These are phyloP conservation scores for Suillus tomentosus DNA, from an alignment of 768 basidiomycete species.

Conservation along the genomic window DNA sequence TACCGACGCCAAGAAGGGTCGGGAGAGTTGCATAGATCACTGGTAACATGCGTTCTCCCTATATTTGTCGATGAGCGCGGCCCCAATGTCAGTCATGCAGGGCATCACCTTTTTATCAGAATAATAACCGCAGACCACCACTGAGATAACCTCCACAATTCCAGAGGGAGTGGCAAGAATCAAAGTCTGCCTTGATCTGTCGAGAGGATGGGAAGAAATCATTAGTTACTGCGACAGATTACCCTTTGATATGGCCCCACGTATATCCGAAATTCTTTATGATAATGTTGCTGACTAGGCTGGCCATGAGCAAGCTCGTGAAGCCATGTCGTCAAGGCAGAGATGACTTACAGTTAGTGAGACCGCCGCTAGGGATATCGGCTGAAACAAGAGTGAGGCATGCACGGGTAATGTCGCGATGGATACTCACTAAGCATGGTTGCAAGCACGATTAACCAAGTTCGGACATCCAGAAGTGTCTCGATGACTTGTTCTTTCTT, in stretches of 20 bases:
- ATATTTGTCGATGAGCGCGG: not conserved
- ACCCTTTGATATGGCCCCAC: constrained; percentile 1
- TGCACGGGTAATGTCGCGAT: not conserved
- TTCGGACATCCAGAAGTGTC: constrained; percentile 27
- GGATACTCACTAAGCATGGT: constrained; percentile 23
- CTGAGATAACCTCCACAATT: constrained; percentile 23
- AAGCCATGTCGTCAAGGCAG: constrained; percentile 3
- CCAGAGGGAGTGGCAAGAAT: constrained; percentile 29
- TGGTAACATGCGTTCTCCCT: constrained; percentile 26
- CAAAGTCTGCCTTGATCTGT: constrained; percentile 22
- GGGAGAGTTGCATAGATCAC: constrained; percentile 23
- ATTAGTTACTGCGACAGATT: not conserved
- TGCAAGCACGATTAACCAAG: constrained; percentile 32
- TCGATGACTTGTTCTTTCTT: constrained; percentile 31
- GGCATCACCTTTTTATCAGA: constrained; percentile 23
- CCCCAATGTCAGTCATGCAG: not conserved
- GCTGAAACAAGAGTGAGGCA: constrained; percentile 15
- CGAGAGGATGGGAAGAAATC: not conserved
- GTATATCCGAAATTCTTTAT: constrained; percentile 27
- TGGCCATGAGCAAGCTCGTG: not conserved
- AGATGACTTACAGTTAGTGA: constrained; percentile 19
- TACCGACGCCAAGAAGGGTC: constrained; percentile 22
- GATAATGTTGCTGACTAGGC: constrained; percentile 25
- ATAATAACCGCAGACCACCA: constrained; percentile 23
- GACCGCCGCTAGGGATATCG: constrained; percentile 25